Evolutionary conservation across 805 yeast genomes (phyloP), one percentile per base, ranked within the genome.

Genomic region (Saccharomycopsis microspora): DNA sequence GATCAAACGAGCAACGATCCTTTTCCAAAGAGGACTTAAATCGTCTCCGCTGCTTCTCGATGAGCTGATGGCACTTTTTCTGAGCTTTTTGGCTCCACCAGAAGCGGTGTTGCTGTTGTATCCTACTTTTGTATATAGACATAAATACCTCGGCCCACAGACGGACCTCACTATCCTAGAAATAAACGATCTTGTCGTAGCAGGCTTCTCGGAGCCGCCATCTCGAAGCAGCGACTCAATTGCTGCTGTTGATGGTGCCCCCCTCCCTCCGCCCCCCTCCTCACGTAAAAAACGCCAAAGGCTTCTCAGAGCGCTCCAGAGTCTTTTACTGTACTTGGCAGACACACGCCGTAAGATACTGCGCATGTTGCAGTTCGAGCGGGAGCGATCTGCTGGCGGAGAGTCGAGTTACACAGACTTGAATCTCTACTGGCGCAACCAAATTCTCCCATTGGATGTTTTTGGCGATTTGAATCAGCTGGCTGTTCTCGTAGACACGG

Each of bases 401-500:
- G 46, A 52, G 19, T 39, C 52, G 37, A 45, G 49, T 1, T 34
- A 34, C 36, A 8, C n/a, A n/a, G n/a, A 34, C 36, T n/a, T 34
- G 10, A 34, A 34, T n/a, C 62, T 45, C 49, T 63, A 10, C 47
- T 63, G 42, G 58, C 60, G 46, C 55, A 60, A 19, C 59, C 59
- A 50, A 5, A 41, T 34, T 5, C 31, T 50, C 4, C 53, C 64
- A 2, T 49, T 54, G 43, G 58, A 53, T 29, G 46, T 55, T 41
- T 56, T 57, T 50, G 61, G 64, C 3, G 64, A 67, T 32, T 54
- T 63, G 9, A 54, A 56, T 4, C 57, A 60, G 1, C 58, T 65
- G 5, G 72, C 75, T 0, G 60, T 68, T 7, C 64, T 76, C 42
- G 74, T 93, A 2, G 98, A 90, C 58, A 83, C 95, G 0, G 71